Evolutionary conservation across 1,139 yeast species (phyloP).

Genomic region (Scheffersomyces cryptocercus): DNA sequence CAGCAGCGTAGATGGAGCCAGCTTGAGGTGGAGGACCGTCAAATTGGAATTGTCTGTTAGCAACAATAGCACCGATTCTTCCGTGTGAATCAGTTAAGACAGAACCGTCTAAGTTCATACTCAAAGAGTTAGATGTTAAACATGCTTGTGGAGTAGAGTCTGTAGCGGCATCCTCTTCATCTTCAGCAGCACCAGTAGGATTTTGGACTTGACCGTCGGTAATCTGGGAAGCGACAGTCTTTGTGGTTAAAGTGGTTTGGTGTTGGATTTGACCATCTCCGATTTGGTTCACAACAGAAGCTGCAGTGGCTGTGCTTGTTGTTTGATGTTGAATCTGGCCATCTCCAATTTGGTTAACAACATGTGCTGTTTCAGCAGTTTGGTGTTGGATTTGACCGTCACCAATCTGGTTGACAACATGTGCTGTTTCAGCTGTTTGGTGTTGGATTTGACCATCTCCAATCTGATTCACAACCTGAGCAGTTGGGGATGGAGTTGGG

Average conservation of each 20-base stretch:
- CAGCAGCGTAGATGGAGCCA: slow-evolving; percentile 83
- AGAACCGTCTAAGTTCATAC: slow-evolving; percentile 54
- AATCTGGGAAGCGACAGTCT: slow-evolving; percentile 39
- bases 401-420: slow-evolving; percentile 37
- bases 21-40: slow-evolving; percentile 94
- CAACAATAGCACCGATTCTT: slow-evolving; percentile 80
- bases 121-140: slow-evolving; percentile 49
- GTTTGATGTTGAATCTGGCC: slow-evolving; percentile 31
- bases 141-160: slow-evolving; percentile 40
- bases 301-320: slow-evolving; percentile 24
- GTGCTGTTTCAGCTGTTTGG: slow-evolving; percentile 30
- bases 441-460: slow-evolving; percentile 56
- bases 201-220: slow-evolving; percentile 39
- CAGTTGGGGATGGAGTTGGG: slow-evolving; percentile 5
- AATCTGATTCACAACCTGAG: slow-evolving; percentile 15
- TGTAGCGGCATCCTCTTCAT: slow-evolving; percentile 5
- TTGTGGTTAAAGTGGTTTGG: slow-evolving; percentile 24
- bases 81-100: slow-evolving; percentile 62
- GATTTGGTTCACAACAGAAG: slow-evolving; percentile 29
- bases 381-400: slow-evolving; percentile 43
- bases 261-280: slow-evolving; percentile 45
- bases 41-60: slow-evolving; percentile 85
- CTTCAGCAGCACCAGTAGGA: slow-evolving; percentile 15
- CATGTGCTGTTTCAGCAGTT: slow-evolving; percentile 31
- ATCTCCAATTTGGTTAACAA: slow-evolving; percentile 26